phyloP scores from a whole-genome alignment of 2,329 filamentous ascomycete genomes.

The Fusarium secorum region DNA sequence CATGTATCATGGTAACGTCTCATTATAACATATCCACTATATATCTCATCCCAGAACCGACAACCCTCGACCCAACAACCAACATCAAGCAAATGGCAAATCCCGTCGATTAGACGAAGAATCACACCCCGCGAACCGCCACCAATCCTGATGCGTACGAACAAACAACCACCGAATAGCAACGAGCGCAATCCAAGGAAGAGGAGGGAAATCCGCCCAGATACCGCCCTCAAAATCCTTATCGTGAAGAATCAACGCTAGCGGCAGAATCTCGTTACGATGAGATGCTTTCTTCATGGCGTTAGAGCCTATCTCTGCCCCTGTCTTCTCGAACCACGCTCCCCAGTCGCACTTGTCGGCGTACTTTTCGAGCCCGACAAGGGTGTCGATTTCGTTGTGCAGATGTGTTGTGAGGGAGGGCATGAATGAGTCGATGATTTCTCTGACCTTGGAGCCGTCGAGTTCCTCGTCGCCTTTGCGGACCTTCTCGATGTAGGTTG shows the following conservation, averaged over 20 bases:
- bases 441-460: constrained; percentile 40
- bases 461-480: constrained; percentile 41
- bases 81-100: constrained; percentile 46
- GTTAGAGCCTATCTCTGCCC: constrained; percentile 14
- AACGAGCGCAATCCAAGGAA: constrained; percentile 41
- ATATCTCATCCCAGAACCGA: neutral
- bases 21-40: neutral
- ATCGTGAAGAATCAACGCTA: constrained; percentile 42
- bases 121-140: constrained; percentile 48
- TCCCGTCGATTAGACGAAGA: constrained; percentile 43
- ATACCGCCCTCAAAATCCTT: constrained; percentile 40
- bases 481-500: constrained; percentile 44
- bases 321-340: constrained; percentile 40
- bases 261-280: constrained; percentile 34
- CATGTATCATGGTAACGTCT: neutral
- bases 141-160: constrained; percentile 47
- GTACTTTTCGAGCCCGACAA: constrained; percentile 46
- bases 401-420: constrained; percentile 48
- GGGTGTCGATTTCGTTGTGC: constrained; percentile 49
- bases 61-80: neutral
- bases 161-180: constrained; percentile 47
- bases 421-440: constrained; percentile 44
- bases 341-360: constrained; percentile 48
- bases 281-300: constrained; percentile 28
- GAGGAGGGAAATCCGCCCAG: constrained; percentile 39